These are phyloP conservation scores for Boletus fagicola DNA, from an alignment of 768 basidiomycete species.

Conservation along the genomic window DNA sequence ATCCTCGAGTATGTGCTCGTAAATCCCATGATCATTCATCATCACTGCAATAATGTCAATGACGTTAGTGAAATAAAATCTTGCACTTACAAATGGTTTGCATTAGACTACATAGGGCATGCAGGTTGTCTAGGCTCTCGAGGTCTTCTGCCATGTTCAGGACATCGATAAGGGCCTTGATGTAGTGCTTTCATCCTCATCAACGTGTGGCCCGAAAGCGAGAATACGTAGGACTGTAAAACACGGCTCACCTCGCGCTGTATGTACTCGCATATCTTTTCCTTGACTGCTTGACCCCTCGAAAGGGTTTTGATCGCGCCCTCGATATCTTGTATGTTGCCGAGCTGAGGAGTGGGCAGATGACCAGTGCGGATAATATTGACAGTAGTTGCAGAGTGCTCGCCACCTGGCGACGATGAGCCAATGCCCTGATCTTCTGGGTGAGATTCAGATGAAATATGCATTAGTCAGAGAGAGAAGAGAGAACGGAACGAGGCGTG, in stretches of 20 bases:
- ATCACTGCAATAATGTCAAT: conserved; percentile 55
- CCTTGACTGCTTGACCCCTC: conserved; percentile 70
- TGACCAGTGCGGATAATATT: conserved; percentile 69
- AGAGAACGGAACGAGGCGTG: conserved; percentile 6
- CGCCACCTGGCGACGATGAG: conserved; percentile 65
- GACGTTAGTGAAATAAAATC: not conserved
- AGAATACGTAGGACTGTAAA: not conserved
- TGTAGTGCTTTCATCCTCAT: conserved; percentile 62
- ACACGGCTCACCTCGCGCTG: conserved; percentile 66
- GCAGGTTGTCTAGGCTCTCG: conserved; percentile 86
- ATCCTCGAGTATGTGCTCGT: conserved; percentile 93
- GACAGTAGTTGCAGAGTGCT: conserved; percentile 57
- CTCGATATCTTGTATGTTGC: conserved; percentile 78
- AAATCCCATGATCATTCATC: conserved; percentile 91
- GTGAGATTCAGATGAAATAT: conserved; percentile 14
- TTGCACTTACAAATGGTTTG: conserved; percentile 81
- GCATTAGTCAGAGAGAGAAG: conserved; percentile 17
- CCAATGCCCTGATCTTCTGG: conserved; percentile 47
- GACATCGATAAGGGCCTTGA: conserved; percentile 81
- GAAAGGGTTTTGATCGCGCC: conserved; percentile 71
- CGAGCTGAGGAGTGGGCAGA: conserved; percentile 72
- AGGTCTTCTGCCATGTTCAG: conserved; percentile 89
- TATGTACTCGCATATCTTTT: conserved; percentile 88
- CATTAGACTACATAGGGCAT: conserved; percentile 88
- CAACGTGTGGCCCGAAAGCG: not conserved